A percentile compares a stretch with the other conserved stretches of the same genome.
Conservation (phyloP, 2,329 filamentous ascomycete species). For the Talaromyces sp. region DNA sequence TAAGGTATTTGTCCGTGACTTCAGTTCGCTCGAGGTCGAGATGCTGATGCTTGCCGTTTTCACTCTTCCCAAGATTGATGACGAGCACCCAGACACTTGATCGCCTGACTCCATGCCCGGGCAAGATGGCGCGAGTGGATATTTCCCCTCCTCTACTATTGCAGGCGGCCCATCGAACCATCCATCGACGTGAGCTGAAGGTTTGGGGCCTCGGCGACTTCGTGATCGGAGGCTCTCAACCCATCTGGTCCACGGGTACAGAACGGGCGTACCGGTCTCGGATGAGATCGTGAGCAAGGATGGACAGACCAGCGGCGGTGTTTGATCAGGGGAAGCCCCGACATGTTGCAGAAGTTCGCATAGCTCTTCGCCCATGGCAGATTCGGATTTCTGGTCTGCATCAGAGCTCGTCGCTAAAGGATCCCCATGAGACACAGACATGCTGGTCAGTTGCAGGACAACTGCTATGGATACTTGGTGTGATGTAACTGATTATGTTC, state of each 20-base stretch:
- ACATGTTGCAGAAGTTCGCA: neutral
- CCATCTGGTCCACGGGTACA: constrained; percentile 34
- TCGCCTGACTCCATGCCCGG: constrained; percentile 43
- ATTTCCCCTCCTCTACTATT: neutral
- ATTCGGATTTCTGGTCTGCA: neutral
- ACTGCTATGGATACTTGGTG: constrained; percentile 9
- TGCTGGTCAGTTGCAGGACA: constrained; percentile 2
- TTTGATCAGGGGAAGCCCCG: neutral
- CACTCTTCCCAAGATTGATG: constrained; percentile 73
- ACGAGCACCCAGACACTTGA: constrained; percentile 69
- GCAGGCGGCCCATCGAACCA: constrained; percentile 28
- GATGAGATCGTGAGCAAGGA: neutral
- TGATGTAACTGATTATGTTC: neutral
- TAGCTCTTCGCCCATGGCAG: neutral
- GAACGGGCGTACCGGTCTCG: constrained; percentile 1
- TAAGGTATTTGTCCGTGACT: constrained; percentile 56
- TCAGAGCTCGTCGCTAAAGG: constrained; percentile 4
- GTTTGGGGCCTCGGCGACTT: constrained; percentile 16
- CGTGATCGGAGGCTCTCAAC: constrained; percentile 31
- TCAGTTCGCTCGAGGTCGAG: constrained; percentile 63
- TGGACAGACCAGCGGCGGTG: neutral
- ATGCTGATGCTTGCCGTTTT: constrained; percentile 78
- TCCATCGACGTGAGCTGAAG: constrained; percentile 29
- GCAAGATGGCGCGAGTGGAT: neutral
- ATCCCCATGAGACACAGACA: constrained; percentile 3